Evolutionary conservation across 352 stramenopile species (phyloP).

Genomic region (Phytophthora sp.): DNA sequence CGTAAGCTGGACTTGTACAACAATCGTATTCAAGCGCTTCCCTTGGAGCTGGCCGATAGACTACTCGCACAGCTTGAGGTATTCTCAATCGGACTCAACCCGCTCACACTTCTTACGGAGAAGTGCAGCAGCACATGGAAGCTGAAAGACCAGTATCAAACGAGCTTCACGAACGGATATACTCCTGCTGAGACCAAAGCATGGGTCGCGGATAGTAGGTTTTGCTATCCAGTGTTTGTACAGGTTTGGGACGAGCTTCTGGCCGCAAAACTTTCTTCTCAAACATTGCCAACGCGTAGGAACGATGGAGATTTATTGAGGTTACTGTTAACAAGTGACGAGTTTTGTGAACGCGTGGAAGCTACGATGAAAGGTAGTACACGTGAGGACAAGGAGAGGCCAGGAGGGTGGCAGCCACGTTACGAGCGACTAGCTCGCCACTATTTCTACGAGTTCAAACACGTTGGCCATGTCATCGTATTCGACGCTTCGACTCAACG

Average conservation of each 20-base stretch:
- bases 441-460: slow-evolving; percentile 81
- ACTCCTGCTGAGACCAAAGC: slow-evolving; percentile 53
- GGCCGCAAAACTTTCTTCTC: neutral
- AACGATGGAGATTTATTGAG: neutral
- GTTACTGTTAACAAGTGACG: slow-evolving; percentile 33
- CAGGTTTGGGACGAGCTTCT: slow-evolving; percentile 46
- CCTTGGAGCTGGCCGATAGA: slow-evolving; percentile 51
- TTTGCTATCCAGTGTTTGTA: slow-evolving; percentile 64
- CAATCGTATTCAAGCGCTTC: slow-evolving; percentile 61
- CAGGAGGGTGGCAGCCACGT: slow-evolving; percentile 48
- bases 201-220: slow-evolving; percentile 51
- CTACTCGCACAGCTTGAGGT: slow-evolving; percentile 65
- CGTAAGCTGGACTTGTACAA: slow-evolving; percentile 70
- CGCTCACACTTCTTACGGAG: slow-evolving; percentile 57
- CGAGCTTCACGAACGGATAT: slow-evolving; percentile 59
- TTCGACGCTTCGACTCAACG: slow-evolving; percentile 34
- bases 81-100: slow-evolving; percentile 61
- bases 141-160: slow-evolving; percentile 58
- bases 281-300: neutral
- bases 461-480: slow-evolving; percentile 53
- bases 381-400: neutral
- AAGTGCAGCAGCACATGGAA: slow-evolving; percentile 72
- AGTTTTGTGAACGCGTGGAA: slow-evolving; percentile 53
- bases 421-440: slow-evolving; percentile 61
- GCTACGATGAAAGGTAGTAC: slow-evolving; percentile 23